phyloP scores from a whole-genome alignment of 768 basidiomycete species.

The Boletus pseudopeckii region DNA sequence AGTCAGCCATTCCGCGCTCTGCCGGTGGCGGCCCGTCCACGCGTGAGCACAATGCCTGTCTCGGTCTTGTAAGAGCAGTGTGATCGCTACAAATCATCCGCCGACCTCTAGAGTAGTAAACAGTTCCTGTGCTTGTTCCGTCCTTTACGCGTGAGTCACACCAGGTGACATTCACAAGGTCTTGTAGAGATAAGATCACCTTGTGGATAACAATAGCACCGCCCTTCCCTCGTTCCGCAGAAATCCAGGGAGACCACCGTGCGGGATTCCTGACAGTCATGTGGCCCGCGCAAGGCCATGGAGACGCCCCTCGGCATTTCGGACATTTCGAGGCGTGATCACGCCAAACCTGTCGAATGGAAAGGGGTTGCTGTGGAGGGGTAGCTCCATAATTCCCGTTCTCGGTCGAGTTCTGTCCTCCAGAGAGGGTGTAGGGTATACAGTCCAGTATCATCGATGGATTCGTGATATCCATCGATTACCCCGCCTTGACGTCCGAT shows the following conservation, averaged over 20 bases:
- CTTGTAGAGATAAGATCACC: constrained; percentile 21
- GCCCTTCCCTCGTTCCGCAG: constrained; percentile 11
- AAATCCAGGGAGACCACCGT: no score
- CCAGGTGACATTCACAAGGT: no score
- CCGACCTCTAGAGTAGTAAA: constrained; percentile 15
- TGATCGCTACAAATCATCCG: constrained; percentile 9
- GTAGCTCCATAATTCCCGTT: constrained; percentile 16
- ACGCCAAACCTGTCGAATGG: constrained; percentile 1
- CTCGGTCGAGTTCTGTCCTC: constrained; percentile 1
- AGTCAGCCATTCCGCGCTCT: constrained; percentile 1
- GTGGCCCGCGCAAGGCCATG: constrained; percentile 7
- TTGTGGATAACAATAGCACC: constrained; percentile 9
- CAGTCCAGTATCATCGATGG: constrained; percentile 17
- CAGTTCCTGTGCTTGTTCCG: constrained; percentile 12
- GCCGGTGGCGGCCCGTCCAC: neutral
- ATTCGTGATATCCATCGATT: constrained; percentile 8
- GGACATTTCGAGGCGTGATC: neutral
- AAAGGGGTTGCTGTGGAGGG: constrained; percentile 21
- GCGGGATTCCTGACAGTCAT: constrained; percentile 4
- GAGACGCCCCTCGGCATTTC: constrained; percentile 7
- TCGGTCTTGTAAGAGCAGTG: neutral
- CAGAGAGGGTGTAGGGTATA: constrained; percentile 16
- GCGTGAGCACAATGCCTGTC: constrained; percentile 7
- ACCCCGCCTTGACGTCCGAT: no score
- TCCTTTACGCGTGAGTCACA: neutral